Evolutionary conservation across 2,329 filamentous ascomycete genomes (phyloP), one percentile per base, ranked within the genome.

Genomic region (Botryotinia globosa): DNA sequence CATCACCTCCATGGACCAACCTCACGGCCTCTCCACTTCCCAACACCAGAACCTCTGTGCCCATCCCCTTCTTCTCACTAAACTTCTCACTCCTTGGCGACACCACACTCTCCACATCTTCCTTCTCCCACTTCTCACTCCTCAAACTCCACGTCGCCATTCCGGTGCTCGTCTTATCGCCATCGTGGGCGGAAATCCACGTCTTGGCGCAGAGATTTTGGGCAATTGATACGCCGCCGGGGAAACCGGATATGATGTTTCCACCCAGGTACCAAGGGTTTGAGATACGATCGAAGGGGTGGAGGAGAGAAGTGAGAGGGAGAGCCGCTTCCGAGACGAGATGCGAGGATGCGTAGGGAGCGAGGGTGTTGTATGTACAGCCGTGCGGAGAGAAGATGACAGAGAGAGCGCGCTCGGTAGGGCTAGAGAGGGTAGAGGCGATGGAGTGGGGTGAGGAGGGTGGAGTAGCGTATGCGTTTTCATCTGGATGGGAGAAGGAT

Each of bases 351-450:
- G 85, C 84, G 78, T 90, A 92, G 10, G 86, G 82, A 44, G 84
- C 81, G 16, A 92, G 82, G 34, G 85, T 82, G 8, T 83, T 79
- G 76, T 87, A 88, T 0, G 85, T 82, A 56, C 89, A 86, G 20
- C 90, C 90, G 77, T 91, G 89, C 0, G 90, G 90, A 0, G 89
- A 89, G 80, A 89, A 92, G 66, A 92, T 82, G 59, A 91, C 81
- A 0, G 88, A 91, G 32, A 91, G 79, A 3, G 88, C 85, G 75
- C 81, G 79, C 37, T 82, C 81, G 80, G 77, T 81, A 79, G 74
- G 79, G 77, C 82, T 39, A 79, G 79, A 70, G 77, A 77, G 69
- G 73, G 77, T 74, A 66, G 76, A 72, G 74, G 73, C 34, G 72
- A 74, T 65, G 73, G 79, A 75, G 72, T 74, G 18, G 68, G 77